These are phyloP conservation scores for Triticum aestivum DNA, from an alignment of 176 grass and related monocot species.

Conservation along the genomic window DNA sequence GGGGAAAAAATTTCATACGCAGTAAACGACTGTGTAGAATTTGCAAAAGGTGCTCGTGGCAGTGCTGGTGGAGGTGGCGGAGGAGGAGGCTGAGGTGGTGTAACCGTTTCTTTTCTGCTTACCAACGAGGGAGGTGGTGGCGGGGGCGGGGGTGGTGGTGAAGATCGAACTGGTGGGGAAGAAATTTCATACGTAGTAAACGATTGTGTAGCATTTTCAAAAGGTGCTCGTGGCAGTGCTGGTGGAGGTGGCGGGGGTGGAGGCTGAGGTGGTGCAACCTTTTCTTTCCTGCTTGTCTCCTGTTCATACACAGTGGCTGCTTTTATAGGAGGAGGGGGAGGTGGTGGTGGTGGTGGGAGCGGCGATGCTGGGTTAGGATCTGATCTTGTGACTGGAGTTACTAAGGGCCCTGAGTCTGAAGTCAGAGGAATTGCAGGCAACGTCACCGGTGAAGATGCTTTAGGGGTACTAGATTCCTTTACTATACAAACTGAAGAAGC, in stretches of 20 bases:
- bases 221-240: conserved; percentile 6
- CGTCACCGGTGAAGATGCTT: conserved; percentile 8
- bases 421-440: conserved; percentile 20
- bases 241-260: conserved; percentile 6
- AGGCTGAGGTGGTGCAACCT: conserved; percentile 30
- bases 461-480: conserved; percentile 25
- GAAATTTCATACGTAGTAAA: conserved; percentile 20
- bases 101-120: conserved; percentile 5
- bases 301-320: conserved; percentile 12
- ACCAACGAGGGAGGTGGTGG: conserved; percentile 9
- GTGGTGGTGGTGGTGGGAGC: conserved; percentile 25
- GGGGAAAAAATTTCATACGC: conserved; percentile 11
- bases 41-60: conserved; percentile 21
- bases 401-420: conserved; percentile 9
- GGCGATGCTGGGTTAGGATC: conserved; percentile 17
- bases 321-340: conserved; percentile 22
- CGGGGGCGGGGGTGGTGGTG: conserved; percentile 8
- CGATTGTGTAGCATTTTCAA: conserved; percentile 24
- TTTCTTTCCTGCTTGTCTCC: conserved; percentile 9
- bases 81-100: conserved; percentile 31
- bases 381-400: conserved; percentile 9
- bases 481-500: conserved; percentile 18
- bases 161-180: conserved; percentile 5
- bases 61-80: conserved; percentile 9
- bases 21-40: conserved; percentile 8